phyloP scores from a whole-genome alignment of 129 eudicot genomes.

The Lonicera japonica region DNA sequence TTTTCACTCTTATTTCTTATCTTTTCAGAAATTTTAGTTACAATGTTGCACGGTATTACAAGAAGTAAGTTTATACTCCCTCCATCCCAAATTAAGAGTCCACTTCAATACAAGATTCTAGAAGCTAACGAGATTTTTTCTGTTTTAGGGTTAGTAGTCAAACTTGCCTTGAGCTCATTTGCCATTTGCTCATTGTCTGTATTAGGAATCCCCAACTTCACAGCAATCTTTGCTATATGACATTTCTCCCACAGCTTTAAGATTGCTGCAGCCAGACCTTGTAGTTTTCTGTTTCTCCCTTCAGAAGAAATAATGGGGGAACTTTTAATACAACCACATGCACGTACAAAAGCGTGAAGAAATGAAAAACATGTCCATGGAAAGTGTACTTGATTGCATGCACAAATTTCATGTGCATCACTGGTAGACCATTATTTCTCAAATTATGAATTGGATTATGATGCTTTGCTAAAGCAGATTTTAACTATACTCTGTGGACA shows the following conservation, averaged over 20 bases:
- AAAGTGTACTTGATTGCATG: neutral
- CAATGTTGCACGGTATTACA: too few relatives aligned
- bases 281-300: conserved; percentile 94
- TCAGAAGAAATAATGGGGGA: conserved; percentile 10
- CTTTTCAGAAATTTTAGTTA: too few relatives aligned
- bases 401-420: neutral
- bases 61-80: neutral
- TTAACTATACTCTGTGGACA: too few relatives aligned
- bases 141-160: neutral
- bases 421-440: neutral
- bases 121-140: neutral
- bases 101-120: neutral
- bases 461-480: neutral
- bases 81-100: neutral
- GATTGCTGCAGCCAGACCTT: conserved; percentile 90
- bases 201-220: conserved; percentile 88
- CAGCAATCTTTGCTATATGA: conserved; percentile 81
- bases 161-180: conserved; percentile 76
- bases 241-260: conserved; percentile 87
- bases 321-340: neutral
- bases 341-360: neutral
- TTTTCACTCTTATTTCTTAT: neutral
- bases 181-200: conserved; percentile 95
- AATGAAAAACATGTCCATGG: too few relatives aligned
- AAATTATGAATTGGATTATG: neutral